These are phyloP conservation scores for Biscogniauxia marginata DNA, from an alignment of 2,329 filamentous ascomycete genomes.

Conservation along the genomic window DNA sequence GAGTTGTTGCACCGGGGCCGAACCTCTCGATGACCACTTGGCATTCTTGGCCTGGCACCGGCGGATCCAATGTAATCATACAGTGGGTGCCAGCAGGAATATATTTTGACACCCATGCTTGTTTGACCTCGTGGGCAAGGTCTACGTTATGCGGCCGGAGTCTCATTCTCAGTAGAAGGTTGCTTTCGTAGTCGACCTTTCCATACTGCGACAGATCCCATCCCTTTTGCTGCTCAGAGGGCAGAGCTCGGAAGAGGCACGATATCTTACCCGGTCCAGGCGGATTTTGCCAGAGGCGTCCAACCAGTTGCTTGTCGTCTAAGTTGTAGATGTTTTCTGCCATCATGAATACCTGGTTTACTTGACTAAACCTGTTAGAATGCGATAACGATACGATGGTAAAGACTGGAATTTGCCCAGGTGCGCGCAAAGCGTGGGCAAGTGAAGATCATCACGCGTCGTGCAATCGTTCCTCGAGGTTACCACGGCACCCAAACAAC, in stretches of 20 bases:
- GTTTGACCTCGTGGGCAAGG: constrained; percentile 4
- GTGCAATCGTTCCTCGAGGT: no score
- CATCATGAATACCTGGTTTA: neutral
- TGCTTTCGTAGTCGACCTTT: constrained; percentile 10
- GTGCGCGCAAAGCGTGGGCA: no score
- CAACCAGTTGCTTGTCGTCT: neutral
- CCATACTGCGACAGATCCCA: constrained; percentile 17
- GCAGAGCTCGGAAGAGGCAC: constrained; percentile 7
- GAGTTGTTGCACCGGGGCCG: constrained; percentile 20
- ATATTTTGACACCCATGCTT: constrained; percentile 23
- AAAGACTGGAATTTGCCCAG: no score
- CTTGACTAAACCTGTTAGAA: neutral
- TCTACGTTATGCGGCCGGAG: neutral
- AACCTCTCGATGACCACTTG: constrained; percentile 31
- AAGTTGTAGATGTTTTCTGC: neutral
- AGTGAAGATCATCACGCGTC: no score
- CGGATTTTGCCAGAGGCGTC: no score
- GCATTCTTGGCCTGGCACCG: neutral
- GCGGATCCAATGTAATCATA: constrained; percentile 11
- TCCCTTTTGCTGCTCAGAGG: neutral
- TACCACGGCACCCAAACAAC: no score
- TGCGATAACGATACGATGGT: no score
- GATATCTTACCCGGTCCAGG: neutral
- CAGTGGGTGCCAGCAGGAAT: constrained; percentile 9
- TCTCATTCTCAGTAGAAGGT: constrained; percentile 13